A percentile compares a stretch with the other conserved stretches of the same genome.
Evolutionary conservation across 2,329 filamentous ascomycete genomes (phyloP).

Genomic region (Xenoacremonium recifei): DNA sequence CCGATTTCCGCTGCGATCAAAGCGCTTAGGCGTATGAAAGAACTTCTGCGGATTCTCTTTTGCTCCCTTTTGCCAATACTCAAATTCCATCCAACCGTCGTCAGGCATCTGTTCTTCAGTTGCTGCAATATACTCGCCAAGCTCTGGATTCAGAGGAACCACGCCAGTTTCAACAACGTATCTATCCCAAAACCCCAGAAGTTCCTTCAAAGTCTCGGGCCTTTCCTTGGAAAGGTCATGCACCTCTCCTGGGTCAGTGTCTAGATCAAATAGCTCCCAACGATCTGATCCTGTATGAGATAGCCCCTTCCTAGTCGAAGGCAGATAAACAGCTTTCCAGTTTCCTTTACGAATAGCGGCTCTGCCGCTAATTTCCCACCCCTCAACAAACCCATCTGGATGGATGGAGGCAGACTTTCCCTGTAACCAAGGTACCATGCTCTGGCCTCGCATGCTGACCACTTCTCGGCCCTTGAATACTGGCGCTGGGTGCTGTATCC

Average conservation of each 20-base stretch:
- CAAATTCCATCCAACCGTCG: conserved; percentile 65
- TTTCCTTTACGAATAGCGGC: conserved; percentile 52
- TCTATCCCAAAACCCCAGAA: conserved; percentile 55
- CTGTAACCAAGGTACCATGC: conserved; percentile 40
- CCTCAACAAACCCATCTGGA: conserved; percentile 47
- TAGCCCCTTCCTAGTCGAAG: conserved; percentile 46
- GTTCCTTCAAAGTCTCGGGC: conserved; percentile 42
- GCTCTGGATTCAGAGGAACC: conserved; percentile 39
- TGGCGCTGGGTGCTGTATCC: conserved; percentile 36
- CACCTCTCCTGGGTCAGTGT: conserved; percentile 50
- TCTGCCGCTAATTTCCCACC: conserved; percentile 56
- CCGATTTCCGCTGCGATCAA: conserved; percentile 12
- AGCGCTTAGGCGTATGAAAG: conserved; percentile 14
- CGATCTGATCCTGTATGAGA: conserved; percentile 43
- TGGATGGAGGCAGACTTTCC: conserved; percentile 40
- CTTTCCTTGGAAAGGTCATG: conserved; percentile 40
- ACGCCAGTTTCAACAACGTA: conserved; percentile 40
- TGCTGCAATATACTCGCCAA: conserved; percentile 57
- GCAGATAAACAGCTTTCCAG: conserved; percentile 59
- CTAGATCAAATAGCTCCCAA: conserved; percentile 58
- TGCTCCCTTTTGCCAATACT: conserved; percentile 54
- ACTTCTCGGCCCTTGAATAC: conserved; percentile 45
- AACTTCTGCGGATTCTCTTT: conserved; percentile 44
- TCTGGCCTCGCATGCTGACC: conserved; percentile 49
- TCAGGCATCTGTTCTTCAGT: conserved; percentile 65